Evolutionary conservation across 2,329 filamentous ascomycete species (phyloP).

Genomic region (Elsinoe ampelina): DNA sequence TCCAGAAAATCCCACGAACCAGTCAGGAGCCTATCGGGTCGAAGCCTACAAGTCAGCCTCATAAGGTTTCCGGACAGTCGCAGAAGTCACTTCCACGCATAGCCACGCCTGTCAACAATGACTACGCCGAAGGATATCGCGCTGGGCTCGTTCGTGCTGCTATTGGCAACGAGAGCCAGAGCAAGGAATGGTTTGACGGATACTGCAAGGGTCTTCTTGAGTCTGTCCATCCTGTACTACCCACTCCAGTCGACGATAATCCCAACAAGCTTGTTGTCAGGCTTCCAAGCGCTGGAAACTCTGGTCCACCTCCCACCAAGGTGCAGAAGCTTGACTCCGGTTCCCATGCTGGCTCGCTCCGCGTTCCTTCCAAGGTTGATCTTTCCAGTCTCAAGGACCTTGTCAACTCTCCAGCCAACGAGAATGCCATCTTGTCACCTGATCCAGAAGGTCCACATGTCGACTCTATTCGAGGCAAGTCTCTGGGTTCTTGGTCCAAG

Average conservation of each 20-base stretch:
- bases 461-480: conserved; percentile 16
- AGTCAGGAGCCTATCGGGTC: neutral
- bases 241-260: neutral
- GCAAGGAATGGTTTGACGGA: conserved; percentile 25
- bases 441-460: conserved; percentile 22
- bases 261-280: conserved; percentile 2
- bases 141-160: conserved; percentile 24
- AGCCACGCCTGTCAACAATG: conserved; percentile 4
- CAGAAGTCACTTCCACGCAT: neutral
- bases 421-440: conserved; percentile 26
- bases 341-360: neutral
- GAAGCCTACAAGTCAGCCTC: neutral
- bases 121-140: conserved; percentile 26
- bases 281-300: neutral
- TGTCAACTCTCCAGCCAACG: conserved; percentile 25
- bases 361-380: conserved; percentile 19
- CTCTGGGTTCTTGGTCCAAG: conserved; percentile 26
- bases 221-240: conserved; percentile 13
- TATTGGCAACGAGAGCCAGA: conserved; percentile 20
- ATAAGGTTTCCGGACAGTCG: neutral
- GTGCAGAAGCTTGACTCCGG: neutral
- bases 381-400: conserved; percentile 24
- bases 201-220: conserved; percentile 28
- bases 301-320: neutral
- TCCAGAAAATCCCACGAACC: neutral